phyloP scores from a whole-genome alignment of 2,329 filamentous ascomycete species.

The Fusarium nygamai region DNA sequence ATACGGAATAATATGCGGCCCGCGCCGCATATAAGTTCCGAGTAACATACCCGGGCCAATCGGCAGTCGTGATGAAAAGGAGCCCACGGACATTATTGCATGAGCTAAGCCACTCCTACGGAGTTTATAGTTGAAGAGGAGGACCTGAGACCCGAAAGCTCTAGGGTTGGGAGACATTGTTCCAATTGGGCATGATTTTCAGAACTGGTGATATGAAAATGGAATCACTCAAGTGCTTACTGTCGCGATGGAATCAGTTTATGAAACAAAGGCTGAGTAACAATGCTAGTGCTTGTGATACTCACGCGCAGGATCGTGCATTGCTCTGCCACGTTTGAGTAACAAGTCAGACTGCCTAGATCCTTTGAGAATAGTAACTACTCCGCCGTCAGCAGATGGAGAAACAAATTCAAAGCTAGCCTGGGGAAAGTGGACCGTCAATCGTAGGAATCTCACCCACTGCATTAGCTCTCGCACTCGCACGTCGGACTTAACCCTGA shows the following conservation, averaged over 20 bases:
- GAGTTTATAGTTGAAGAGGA: background rate
- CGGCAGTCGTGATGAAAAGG: background rate
- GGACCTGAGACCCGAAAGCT: background rate
- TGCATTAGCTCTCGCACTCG: background rate
- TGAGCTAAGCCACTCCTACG: background rate
- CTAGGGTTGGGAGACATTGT: background rate
- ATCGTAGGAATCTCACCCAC: background rate
- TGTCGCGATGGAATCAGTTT: background rate
- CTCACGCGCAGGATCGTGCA: background rate
- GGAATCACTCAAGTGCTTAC: background rate
- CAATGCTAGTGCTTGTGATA: rapidly evolving
- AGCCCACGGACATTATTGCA: background rate
- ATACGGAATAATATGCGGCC: background rate
- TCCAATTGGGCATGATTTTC: background rate
- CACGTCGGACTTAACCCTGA: background rate
- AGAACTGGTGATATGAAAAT: too few species aligned
- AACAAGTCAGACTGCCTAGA: background rate
- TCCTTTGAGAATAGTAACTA: rapidly evolving
- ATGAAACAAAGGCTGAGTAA: background rate
- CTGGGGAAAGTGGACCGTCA: background rate
- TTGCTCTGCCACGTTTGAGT: background rate
- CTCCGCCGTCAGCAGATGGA: background rate
- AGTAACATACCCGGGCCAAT: background rate
- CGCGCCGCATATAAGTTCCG: background rate
- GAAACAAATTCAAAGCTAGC: background rate